Conservation (phyloP, 176 grass and related monocot species). For the Puccinellia tenuiflora region DNA sequence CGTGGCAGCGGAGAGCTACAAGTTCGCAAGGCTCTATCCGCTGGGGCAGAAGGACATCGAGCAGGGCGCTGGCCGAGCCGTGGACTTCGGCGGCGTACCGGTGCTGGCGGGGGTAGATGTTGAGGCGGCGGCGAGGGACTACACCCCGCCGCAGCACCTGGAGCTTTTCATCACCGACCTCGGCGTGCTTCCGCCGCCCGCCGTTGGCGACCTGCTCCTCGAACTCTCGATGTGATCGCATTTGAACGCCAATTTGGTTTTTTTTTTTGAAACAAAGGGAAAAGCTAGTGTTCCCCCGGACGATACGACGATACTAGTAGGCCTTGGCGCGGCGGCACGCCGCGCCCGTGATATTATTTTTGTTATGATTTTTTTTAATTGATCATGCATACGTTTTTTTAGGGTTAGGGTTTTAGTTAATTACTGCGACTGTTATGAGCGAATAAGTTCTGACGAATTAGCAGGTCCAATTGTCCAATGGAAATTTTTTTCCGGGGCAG, state of each 20-base stretch:
- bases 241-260: background rate
- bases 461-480: no score
- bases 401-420: no score
- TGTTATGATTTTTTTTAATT: no score
- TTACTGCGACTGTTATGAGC: no score
- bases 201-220: conserved; percentile 53
- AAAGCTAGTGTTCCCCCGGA: no score
- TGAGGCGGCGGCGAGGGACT: conserved; percentile 43
- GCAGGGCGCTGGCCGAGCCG: conserved; percentile 11
- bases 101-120: conserved; percentile 32
- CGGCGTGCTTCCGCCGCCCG: conserved; percentile 39
- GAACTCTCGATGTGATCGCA: conserved; percentile 11
- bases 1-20: conserved; percentile 62
- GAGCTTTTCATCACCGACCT: conserved; percentile 56
- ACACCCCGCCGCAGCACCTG: conserved; percentile 48
- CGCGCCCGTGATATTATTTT: no score
- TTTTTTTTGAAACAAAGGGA: no score
- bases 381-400: no score
- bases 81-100: conserved; percentile 29
- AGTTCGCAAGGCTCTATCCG: conserved; percentile 53
- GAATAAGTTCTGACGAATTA: no score
- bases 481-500: no score
- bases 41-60: conserved; percentile 60
- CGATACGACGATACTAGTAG: no score
- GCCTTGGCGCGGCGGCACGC: no score